Conservation (phyloP, 1,284 basidiomycete genomes). For the Singerocomus inundabilis region DNA sequence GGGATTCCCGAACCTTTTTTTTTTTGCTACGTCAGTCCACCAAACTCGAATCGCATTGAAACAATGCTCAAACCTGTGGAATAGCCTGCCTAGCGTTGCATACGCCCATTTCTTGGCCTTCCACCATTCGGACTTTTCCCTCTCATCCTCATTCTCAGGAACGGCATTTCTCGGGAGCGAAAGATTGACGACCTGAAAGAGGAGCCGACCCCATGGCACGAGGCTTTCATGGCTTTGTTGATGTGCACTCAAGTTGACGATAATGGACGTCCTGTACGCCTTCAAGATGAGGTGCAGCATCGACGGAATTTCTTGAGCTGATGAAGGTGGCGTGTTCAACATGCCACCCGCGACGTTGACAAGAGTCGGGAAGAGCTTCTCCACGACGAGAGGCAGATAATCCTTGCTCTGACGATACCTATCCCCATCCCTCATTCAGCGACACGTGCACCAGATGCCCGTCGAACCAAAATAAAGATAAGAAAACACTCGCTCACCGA, state of each 20-base stretch:
- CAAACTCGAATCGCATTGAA: neutral
- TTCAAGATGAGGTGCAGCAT: constrained; percentile 83
- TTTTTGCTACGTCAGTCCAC: constrained; percentile 6
- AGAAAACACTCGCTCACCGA: constrained; percentile 37
- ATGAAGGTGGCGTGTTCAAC: constrained; percentile 55
- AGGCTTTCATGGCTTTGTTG: constrained; percentile 74
- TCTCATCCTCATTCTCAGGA: constrained; percentile 69
- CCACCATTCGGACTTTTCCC: constrained; percentile 82
- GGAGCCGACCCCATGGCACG: constrained; percentile 81
- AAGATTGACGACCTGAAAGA: constrained; percentile 74
- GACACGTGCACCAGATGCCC: constrained; percentile 27
- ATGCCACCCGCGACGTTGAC: constrained; percentile 67
- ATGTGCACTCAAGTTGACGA: constrained; percentile 65
- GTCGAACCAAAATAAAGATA: too few relatives aligned
- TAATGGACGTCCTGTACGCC: constrained; percentile 77
- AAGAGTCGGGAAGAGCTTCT: constrained; percentile 69
- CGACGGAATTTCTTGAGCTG: constrained; percentile 66
- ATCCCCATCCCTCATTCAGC: neutral
- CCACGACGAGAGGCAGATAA: constrained; percentile 56
- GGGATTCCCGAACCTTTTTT: constrained; percentile 73
- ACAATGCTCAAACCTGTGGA: constrained; percentile 57
- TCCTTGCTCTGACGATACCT: constrained; percentile 68
- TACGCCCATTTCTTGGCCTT: constrained; percentile 90
- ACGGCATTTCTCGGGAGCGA: constrained; percentile 63
- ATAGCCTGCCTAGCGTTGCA: constrained; percentile 67